phyloP scores from a whole-genome alignment of 2,329 filamentous ascomycete genomes.

The Talaromyces amestolkiae region DNA sequence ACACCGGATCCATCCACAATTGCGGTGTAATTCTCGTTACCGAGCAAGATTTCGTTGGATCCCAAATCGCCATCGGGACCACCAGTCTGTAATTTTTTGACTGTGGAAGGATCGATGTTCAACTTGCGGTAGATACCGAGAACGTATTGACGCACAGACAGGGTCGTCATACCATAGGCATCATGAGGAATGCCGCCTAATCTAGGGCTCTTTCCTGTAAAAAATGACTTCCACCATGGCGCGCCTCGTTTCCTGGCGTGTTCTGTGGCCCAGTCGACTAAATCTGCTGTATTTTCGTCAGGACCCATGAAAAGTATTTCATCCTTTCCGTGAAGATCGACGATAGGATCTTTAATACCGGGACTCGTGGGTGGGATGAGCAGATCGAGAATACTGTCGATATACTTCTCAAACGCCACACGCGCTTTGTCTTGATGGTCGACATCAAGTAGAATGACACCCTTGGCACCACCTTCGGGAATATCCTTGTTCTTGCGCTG shows the following conservation, averaged over 20 bases:
- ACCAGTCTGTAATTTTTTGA: conserved; percentile 95
- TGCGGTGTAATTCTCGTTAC: conserved; percentile 91
- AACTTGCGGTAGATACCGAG: conserved; percentile 96
- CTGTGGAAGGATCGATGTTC: conserved; percentile 76
- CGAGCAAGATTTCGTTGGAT: conserved; percentile 94
- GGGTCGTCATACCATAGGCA: conserved; percentile 92
- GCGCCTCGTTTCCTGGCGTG: conserved; percentile 84
- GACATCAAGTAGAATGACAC: conserved; percentile 89
- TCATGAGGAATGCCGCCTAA: conserved; percentile 97
- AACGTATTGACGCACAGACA: conserved; percentile 94
- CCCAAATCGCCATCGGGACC: conserved; percentile 95
- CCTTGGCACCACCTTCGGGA: conserved; percentile 95
- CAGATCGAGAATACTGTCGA: conserved; percentile 95
- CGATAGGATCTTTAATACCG: conserved; percentile 97
- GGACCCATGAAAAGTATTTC: conserved; percentile 99
- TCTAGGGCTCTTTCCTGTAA: conserved; percentile 96
- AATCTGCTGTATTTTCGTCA: conserved; percentile 95
- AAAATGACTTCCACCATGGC: conserved; percentile 99
- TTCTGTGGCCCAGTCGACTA: conserved; percentile 98
- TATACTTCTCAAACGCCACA: conserved; percentile 98
- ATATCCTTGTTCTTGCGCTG: conserved; percentile 99
- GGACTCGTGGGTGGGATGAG: conserved; percentile 85
- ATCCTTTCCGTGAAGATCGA: conserved; percentile 89
- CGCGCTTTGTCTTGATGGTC: conserved; percentile 89
- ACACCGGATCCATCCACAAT: conserved; percentile 97